These are phyloP conservation scores for Zygotorulaspora danielsina DNA, from an alignment of 805 yeast species.

Conservation along the genomic window DNA sequence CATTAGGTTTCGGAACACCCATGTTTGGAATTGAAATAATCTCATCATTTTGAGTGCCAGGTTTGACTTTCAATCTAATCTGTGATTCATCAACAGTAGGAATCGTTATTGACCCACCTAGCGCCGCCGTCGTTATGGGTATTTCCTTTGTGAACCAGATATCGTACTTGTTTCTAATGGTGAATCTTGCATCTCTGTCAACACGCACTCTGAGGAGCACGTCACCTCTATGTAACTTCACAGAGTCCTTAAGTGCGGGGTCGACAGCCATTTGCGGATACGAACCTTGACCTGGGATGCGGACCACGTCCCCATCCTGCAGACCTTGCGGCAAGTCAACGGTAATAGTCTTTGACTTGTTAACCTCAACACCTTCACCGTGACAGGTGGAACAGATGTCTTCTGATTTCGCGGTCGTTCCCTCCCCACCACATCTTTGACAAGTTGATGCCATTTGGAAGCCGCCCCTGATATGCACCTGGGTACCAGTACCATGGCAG, in stretches of 20 bases:
- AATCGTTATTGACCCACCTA: conserved; percentile 87
- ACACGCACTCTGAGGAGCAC: conserved; percentile 78
- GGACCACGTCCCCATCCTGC: conserved; percentile 76
- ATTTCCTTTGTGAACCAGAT: conserved; percentile 62
- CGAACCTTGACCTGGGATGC: conserved; percentile 87
- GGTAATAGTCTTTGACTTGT: conserved; percentile 61
- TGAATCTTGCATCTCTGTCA: conserved; percentile 65
- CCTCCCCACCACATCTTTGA: conserved; percentile 80
- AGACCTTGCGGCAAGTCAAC: conserved; percentile 88
- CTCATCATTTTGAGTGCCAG: conserved; percentile 79
- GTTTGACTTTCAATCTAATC: conserved; percentile 71
- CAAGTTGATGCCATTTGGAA: conserved; percentile 97
- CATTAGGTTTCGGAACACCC: conserved; percentile 71
- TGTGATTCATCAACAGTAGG: conserved; percentile 83
- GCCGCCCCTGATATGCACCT: conserved; percentile 83
- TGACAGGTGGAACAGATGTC: conserved; percentile 79
- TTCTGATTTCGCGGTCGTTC: conserved; percentile 62
- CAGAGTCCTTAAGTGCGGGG: conserved; percentile 43
- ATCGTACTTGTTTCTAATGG: conserved; percentile 56
- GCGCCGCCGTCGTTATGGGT: conserved; percentile 92
- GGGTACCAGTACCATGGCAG: conserved; percentile 92
- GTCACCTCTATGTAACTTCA: conserved; percentile 76
- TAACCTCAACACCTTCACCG: conserved; percentile 76
- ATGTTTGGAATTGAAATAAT: conserved; percentile 72
- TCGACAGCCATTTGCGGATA: conserved; percentile 76